Evolutionary conservation across 2,329 filamentous ascomycete genomes (phyloP).

Genomic region (Periconia macrospinosa): DNA sequence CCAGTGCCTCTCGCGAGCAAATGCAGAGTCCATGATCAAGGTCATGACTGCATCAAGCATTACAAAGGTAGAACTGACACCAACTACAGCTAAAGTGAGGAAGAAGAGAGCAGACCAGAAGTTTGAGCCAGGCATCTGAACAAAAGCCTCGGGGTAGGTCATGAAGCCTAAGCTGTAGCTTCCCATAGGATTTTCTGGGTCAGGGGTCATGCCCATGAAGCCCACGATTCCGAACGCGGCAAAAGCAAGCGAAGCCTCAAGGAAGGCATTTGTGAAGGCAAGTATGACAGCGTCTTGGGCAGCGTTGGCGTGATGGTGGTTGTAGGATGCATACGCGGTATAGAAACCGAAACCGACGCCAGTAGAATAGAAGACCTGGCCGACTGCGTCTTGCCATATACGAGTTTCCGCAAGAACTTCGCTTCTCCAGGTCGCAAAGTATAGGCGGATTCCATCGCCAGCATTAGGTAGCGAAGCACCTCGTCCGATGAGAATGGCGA

Average conservation of each 20-base stretch:
- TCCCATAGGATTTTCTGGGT: slow-evolving; percentile 51
- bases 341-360: slow-evolving; percentile 61
- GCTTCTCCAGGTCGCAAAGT: slow-evolving; percentile 54
- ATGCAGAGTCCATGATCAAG: slow-evolving; percentile 55
- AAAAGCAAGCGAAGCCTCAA: slow-evolving; percentile 57
- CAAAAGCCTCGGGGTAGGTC: slow-evolving; percentile 59
- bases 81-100: slow-evolving; percentile 61
- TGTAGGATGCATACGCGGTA: slow-evolving; percentile 62
- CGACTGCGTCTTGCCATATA: slow-evolving; percentile 62
- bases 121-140: slow-evolving; percentile 60
- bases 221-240: slow-evolving; percentile 61
- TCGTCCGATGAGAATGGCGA: slow-evolving; percentile 13
- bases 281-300: slow-evolving; percentile 62
- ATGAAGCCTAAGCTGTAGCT: slow-evolving; percentile 60
- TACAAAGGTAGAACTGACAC: slow-evolving; percentile 61
- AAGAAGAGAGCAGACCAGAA: slow-evolving; percentile 62
- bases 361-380: slow-evolving; percentile 63
- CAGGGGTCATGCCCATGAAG: slow-evolving; percentile 45
- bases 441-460: slow-evolving; percentile 53
- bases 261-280: slow-evolving; percentile 58
- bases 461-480: slow-evolving; percentile 49
- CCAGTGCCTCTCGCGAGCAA: slow-evolving; percentile 35
- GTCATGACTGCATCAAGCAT: slow-evolving; percentile 62
- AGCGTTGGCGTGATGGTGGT: slow-evolving; percentile 59
- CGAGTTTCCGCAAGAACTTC: slow-evolving; percentile 53